phyloP scores from a whole-genome alignment of 345 rosid species.

The Eucalyptus marginata region DNA sequence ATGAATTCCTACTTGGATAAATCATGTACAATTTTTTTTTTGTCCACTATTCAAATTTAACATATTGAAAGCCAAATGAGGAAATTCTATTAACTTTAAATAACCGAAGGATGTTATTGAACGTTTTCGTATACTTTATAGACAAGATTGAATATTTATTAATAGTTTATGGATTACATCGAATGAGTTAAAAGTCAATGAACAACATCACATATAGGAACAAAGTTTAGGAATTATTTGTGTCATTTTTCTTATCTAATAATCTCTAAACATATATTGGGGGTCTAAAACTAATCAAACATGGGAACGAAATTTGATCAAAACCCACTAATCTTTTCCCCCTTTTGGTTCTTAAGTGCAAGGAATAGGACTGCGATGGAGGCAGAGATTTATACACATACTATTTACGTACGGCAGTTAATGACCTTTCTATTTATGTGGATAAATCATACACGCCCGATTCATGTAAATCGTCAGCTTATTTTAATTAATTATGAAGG shows the following conservation, averaged over 20 bases:
- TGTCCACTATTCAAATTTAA: background rate
- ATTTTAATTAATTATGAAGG: background rate
- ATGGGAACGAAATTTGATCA: background rate
- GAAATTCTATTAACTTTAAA: background rate
- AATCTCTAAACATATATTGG: background rate
- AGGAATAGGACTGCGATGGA: background rate
- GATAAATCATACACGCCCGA: background rate
- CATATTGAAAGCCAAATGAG: background rate
- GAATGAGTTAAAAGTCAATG: background rate
- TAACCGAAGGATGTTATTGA: rapidly evolving
- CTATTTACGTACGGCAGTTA: background rate
- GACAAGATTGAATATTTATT: background rate
- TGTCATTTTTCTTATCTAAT: background rate
- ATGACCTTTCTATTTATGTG: background rate
- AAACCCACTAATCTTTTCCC: background rate
- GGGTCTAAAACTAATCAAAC: background rate
- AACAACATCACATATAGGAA: rapidly evolving
- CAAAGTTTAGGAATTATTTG: background rate
- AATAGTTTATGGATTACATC: rapidly evolving
- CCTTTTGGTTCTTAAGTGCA: background rate
- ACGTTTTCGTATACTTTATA: background rate
- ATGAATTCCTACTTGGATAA: background rate
- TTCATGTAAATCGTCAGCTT: background rate
- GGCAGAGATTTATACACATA: background rate
- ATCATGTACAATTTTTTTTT: background rate